Evolutionary conservation across 805 yeast genomes (phyloP), one percentile per base, ranked within the genome.

Genomic region (Wickerhamomyces strasburgensis): DNA sequence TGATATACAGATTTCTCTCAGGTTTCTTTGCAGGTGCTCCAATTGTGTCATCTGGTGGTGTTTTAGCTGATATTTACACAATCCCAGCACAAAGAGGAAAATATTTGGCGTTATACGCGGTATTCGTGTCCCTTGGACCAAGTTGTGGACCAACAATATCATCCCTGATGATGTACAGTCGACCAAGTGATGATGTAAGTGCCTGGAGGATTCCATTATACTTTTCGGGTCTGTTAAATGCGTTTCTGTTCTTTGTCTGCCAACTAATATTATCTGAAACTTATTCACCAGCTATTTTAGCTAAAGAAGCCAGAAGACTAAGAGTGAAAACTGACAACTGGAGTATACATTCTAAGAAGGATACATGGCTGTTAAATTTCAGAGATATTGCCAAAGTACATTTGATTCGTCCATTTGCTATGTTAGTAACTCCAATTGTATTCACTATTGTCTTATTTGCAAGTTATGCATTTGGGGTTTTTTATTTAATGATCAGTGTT

Each of bases 1-100:
- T 75, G 60, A 49, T 75, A 14, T 64, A 70, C 41, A 62, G 85
- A 26, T 78, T 78, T 52, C 70, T 78, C 40, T 66, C 76, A 13
- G 84, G 84, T 5, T 63, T 77, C 41, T 61, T 73, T 48, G 78
- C 80, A 4, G 75, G 79, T 16, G 75, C 81, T 5, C 78, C 82
- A 1, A 61, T 78, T 26, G 80, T 74, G 9, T 73, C 75, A 13
- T 57, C 75, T 3, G 83, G 84, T 5, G 83, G 82, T 18, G 50
- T 46, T 18, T 23, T 48, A 9, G 77, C 82, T 3, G 85, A 79
- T 52, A 54, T 77, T 29, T 79, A 68, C 58, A 27, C 43, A 10
- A 33, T 39, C 17, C 73, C 78, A 3, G 57, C 63, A 21, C 53
- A 57, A 10, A 64, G 85, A 51, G 85, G 82, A 21, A 56, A 60